Percentiles rank a stretch among this genome's conserved stretches.
Conservation (phyloP, 2,329 filamentous ascomycete genomes). For the Colletotrichum kahawae region DNA sequence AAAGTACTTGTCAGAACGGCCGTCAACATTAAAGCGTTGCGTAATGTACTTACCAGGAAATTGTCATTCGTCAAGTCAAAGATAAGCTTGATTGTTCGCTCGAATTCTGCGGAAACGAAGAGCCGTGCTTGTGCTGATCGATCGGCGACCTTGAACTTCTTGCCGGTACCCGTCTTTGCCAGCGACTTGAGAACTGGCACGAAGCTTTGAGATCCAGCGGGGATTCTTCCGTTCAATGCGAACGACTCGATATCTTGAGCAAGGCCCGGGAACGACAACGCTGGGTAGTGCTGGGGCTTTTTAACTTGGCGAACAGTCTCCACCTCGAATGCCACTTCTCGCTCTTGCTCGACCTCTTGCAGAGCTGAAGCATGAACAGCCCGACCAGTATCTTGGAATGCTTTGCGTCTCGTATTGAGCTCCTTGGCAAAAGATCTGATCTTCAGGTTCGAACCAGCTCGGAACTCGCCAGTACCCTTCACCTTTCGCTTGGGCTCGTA, state of each 20-base stretch:
- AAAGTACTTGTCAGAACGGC: neutral
- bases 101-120: conserved; percentile 52
- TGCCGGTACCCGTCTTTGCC: conserved; percentile 35
- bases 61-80: conserved; percentile 33
- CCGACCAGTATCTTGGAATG: conserved; percentile 39
- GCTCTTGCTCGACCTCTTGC: conserved; percentile 64
- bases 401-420: conserved; percentile 31
- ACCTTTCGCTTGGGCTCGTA: conserved; percentile 46
- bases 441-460: conserved; percentile 11
- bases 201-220: conserved; percentile 39
- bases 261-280: conserved; percentile 49
- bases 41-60: conserved; percentile 32
- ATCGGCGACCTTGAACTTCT: conserved; percentile 32
- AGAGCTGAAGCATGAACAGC: conserved; percentile 55
- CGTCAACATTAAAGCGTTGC: neutral
- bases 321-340: conserved; percentile 64
- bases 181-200: conserved; percentile 48
- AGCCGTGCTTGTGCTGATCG: conserved; percentile 27
- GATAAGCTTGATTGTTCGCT: conserved; percentile 43
- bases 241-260: conserved; percentile 52
- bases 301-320: conserved; percentile 62
- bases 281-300: conserved; percentile 42
- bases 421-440: conserved; percentile 35
- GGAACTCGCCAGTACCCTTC: conserved; percentile 25
- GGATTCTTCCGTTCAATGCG: conserved; percentile 46